Percentiles rank a stretch among this genome's conserved stretches.
phyloP scores from a whole-genome alignment of 108 stramenopile species.

The Parietichytrium sp. region DNA sequence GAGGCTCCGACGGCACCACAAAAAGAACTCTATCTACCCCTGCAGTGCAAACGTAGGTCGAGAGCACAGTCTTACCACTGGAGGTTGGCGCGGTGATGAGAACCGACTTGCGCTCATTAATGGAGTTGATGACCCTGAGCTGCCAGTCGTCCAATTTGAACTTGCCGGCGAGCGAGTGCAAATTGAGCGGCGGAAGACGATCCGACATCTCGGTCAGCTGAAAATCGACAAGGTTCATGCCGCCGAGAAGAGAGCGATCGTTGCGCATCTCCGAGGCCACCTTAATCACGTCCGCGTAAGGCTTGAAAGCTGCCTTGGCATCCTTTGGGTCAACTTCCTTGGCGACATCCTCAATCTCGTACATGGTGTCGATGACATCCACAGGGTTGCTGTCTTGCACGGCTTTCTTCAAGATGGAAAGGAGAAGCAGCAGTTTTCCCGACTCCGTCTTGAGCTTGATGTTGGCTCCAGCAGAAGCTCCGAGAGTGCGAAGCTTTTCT shows the following conservation, averaged over 20 bases:
- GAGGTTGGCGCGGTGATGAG: constrained; percentile 97
- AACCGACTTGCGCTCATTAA: constrained; percentile 83
- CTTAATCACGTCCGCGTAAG: constrained; percentile 38
- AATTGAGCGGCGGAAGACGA: constrained; percentile 91
- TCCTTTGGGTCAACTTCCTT: constrained; percentile 54
- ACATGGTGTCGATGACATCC: constrained; percentile 83
- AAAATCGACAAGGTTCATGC: constrained; percentile 71
- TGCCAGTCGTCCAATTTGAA: constrained; percentile 95
- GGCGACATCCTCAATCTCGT: constrained; percentile 86
- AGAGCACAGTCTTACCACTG: constrained; percentile 95
- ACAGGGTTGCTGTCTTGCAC: constrained; percentile 44
- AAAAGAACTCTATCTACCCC: constrained; percentile 76
- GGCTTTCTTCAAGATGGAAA: constrained; percentile 19
- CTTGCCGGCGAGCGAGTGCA: constrained; percentile 55
- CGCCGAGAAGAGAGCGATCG: neutral
- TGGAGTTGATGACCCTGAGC: constrained; percentile 83
- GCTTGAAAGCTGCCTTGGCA: constrained; percentile 48
- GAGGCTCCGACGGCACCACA: constrained; percentile 94
- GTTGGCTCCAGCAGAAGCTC: constrained; percentile 6
- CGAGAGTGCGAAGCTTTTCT: constrained; percentile 46
- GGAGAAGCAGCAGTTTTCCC: constrained; percentile 7
- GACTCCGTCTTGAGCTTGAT: constrained; percentile 54
- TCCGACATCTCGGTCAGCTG: constrained; percentile 94
- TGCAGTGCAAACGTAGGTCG: constrained; percentile 88
- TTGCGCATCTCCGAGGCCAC: constrained; percentile 9